Percentiles rank a stretch among this genome's conserved stretches.
Conservation (phyloP, 176 grass and related monocot species). For the Melocanna baccifera region DNA sequence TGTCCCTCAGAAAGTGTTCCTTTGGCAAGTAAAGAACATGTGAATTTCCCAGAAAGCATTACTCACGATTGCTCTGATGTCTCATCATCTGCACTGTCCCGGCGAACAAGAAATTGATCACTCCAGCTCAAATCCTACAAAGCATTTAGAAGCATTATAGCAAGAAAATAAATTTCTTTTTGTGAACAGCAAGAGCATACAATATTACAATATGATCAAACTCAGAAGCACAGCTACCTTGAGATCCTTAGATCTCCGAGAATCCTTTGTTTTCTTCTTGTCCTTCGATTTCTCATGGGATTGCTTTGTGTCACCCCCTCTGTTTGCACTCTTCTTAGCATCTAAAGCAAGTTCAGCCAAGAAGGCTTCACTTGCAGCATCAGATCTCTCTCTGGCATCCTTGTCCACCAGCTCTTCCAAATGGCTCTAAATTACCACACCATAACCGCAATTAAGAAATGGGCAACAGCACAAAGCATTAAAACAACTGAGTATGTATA, state of each 20-base stretch:
- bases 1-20: not conserved
- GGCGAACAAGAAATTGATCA: conserved; percentile 41
- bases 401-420: conserved; percentile 85
- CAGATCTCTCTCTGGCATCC: conserved; percentile 90
- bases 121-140: conserved; percentile 57
- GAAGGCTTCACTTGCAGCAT: conserved; percentile 93
- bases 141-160: conserved; percentile 34
- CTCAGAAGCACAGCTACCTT: conserved; percentile 53
- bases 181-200: not conserved
- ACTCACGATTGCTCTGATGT: conserved; percentile 69
- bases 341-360: conserved; percentile 90
- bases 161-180: conserved; percentile 32
- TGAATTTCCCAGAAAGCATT: conserved; percentile 19
- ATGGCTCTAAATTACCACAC: conserved; percentile 45
- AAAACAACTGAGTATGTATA: conserved; percentile 12
- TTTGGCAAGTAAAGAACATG: conserved; percentile 8
- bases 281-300: conserved; percentile 78
- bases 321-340: conserved; percentile 71
- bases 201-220: not conserved
- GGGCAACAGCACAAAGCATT: conserved; percentile 6
- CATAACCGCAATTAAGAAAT: conserved; percentile 37
- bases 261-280: conserved; percentile 83
- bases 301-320: conserved; percentile 59
- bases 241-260: conserved; percentile 59
- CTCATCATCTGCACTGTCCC: conserved; percentile 48